Conservation (phyloP, 176 grass and related monocot genomes). For the Aegilops bicornis region DNA sequence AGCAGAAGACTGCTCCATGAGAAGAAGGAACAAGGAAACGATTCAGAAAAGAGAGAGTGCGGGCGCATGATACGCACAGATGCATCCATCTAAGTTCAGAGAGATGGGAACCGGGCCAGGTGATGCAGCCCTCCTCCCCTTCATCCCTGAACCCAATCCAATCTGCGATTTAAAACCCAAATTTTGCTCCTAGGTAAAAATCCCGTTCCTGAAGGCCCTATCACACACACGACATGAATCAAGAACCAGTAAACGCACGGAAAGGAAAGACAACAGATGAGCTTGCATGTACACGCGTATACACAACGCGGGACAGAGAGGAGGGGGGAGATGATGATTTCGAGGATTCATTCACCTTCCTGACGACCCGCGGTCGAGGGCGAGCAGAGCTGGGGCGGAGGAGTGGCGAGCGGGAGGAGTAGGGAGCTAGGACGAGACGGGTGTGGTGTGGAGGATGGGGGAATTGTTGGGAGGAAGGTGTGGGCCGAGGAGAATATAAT, state of each 20-base stretch:
- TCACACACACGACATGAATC: constrained; percentile 26
- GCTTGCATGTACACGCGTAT: neutral
- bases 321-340: neutral
- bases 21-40: neutral
- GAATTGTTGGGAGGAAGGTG: constrained; percentile 35
- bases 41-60: neutral
- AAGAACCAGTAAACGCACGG: constrained; percentile 23
- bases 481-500: constrained; percentile 39
- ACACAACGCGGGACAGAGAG: neutral
- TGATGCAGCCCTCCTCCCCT: constrained; percentile 34
- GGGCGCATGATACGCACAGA: constrained; percentile 12
- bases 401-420: neutral
- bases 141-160: constrained; percentile 38
- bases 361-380: neutral
- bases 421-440: constrained; percentile 1
- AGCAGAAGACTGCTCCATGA: neutral
- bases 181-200: neutral
- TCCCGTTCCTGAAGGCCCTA: constrained; percentile 18
- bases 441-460: constrained; percentile 17
- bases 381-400: constrained; percentile 3
- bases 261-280: neutral
- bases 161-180: neutral
- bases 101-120: constrained; percentile 39
- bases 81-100: constrained; percentile 68
- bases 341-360: constrained; percentile 17